A percentile compares a stretch with the other conserved stretches of the same genome.
phyloP scores from a whole-genome alignment of 2,329 filamentous ascomycete species.

The Ophiostoma pallidulum region DNA sequence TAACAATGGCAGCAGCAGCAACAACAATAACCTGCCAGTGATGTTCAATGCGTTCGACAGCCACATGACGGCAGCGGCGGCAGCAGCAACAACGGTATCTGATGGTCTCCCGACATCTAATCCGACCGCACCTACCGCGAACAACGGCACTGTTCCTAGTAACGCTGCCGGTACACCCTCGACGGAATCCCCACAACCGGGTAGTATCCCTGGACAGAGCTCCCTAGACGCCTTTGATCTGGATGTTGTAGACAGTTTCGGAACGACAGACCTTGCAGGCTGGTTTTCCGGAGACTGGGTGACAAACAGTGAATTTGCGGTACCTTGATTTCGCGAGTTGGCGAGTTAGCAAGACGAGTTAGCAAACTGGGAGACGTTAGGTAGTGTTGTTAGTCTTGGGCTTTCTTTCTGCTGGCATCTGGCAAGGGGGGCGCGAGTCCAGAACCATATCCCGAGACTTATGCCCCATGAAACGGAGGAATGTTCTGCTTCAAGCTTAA shows the following conservation, averaged over 20 bases:
- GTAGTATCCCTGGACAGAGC: not conserved
- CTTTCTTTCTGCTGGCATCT: no score
- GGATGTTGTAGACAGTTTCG: constrained; percentile 22
- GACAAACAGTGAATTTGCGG: constrained; percentile 8
- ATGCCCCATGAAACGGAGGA: no score
- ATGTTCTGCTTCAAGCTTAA: not conserved
- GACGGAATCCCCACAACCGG: not conserved
- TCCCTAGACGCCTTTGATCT: constrained; percentile 26
- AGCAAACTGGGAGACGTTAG: no score
- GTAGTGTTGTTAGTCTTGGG: not conserved
- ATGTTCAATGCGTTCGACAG: constrained; percentile 11
- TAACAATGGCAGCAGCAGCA: not conserved
- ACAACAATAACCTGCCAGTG: not conserved
- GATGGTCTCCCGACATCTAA: no score
- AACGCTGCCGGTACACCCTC: not conserved
- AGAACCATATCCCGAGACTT: no score
- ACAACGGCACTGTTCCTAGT: no score
- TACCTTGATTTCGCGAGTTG: not conserved
- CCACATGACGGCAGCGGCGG: not conserved
- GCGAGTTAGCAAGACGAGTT: no score
- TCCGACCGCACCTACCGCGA: no score
- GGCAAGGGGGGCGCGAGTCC: no score
- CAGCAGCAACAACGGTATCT: not conserved
- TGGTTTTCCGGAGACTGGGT: constrained; percentile 22
- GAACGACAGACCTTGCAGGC: constrained; percentile 11